Evolutionary conservation across 1,284 basidiomycete species (phyloP).

Genomic region (Puccinia horiana): DNA sequence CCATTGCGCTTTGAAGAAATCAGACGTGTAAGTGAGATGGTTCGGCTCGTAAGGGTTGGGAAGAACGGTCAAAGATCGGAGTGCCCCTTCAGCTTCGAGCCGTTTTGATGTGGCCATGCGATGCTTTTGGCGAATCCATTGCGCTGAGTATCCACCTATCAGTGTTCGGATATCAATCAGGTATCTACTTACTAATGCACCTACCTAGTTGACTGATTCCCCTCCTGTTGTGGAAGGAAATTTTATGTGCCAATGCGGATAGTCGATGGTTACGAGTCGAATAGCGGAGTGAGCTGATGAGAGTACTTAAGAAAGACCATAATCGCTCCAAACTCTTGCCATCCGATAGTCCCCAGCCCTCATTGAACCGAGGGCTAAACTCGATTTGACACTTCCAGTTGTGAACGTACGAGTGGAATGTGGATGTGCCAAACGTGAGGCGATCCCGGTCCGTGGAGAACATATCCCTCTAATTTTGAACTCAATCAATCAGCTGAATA

Average conservation of each 20-base stretch:
- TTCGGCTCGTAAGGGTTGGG: background rate
- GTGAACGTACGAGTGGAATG: too few relatives aligned
- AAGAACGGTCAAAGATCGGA: background rate
- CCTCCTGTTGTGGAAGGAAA: background rate
- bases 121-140: background rate
- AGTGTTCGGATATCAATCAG: background rate
- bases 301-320: too few relatives aligned
- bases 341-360: too few relatives aligned
- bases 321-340: too few relatives aligned
- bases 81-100: background rate
- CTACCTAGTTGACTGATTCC: background rate
- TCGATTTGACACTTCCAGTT: too few relatives aligned
- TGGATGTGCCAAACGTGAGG: too few relatives aligned
- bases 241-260: background rate
- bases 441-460: background rate
- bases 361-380: too few relatives aligned
- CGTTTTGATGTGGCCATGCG: background rate
- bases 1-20: background rate
- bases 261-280: background rate
- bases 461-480: background rate
- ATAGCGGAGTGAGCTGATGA: too few relatives aligned
- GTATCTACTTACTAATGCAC: too few relatives aligned
- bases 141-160: background rate
- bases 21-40: too few relatives aligned
- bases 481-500: background rate